Conservation (phyloP, 2,329 filamentous ascomycete genomes). For the Paraconiothyrium brasiliense region DNA sequence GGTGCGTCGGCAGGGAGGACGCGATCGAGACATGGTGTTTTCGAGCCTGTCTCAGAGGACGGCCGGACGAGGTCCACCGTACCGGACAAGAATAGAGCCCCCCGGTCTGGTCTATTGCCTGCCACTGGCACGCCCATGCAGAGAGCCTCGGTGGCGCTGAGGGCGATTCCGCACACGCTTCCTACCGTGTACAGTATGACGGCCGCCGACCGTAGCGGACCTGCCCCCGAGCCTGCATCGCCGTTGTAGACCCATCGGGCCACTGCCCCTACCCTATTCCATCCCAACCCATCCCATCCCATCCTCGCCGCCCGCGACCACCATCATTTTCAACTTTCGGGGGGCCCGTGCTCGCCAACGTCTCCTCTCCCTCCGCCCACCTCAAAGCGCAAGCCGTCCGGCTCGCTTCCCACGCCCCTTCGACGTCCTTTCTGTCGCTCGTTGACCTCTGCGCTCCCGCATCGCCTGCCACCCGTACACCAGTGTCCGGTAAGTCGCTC, state of each 20-base stretch:
- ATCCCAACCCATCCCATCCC: not conserved
- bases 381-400: not conserved
- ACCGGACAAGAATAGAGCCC: conserved; percentile 1
- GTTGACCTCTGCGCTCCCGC: conserved; percentile 26
- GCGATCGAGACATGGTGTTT: not conserved
- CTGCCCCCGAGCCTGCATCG: too few relatives aligned
- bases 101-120: conserved; percentile 8
- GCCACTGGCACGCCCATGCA: not conserved
- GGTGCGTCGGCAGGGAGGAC: conserved; percentile 2
- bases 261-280: not conserved
- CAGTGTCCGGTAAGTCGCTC: conserved; percentile 27
- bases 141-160: not conserved
- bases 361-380: conserved; percentile 7
- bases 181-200: not conserved
- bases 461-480: conserved; percentile 13
- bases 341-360: conserved; percentile 10
- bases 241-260: not conserved
- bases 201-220: too few relatives aligned
- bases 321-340: conserved; percentile 10
- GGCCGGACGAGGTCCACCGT: not conserved
- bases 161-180: not conserved
- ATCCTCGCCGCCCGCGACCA: conserved; percentile 1
- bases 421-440: conserved; percentile 3
- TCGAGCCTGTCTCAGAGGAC: too few relatives aligned
- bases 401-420: conserved; percentile 1